These are phyloP conservation scores for Alternaria arborescens DNA, from an alignment of 2,329 filamentous ascomycete species.

Conservation along the genomic window DNA sequence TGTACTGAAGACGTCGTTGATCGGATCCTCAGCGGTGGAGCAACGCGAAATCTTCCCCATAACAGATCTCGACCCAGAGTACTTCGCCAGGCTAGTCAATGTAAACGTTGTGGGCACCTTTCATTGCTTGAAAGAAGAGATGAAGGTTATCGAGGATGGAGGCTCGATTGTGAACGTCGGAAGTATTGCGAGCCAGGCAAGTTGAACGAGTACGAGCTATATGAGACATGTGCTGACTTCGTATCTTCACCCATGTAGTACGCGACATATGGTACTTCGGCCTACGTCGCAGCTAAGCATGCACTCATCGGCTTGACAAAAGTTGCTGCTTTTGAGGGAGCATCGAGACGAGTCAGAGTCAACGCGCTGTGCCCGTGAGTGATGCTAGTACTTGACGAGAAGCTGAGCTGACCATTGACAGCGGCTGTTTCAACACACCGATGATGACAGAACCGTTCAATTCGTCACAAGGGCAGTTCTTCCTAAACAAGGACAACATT, in stretches of 20 bases:
- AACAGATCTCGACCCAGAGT: slow-evolving; percentile 24
- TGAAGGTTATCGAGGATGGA: slow-evolving; percentile 9
- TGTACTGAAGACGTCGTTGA: background rate
- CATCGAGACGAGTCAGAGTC: slow-evolving; percentile 31
- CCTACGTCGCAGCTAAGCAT: slow-evolving; percentile 50
- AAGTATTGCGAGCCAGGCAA: slow-evolving; percentile 11
- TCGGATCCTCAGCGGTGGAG: slow-evolving; percentile 1
- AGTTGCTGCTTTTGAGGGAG: slow-evolving; percentile 46
- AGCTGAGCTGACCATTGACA: background rate
- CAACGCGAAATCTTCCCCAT: slow-evolving; percentile 14
- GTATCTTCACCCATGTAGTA: background rate
- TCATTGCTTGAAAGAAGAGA: slow-evolving; percentile 39
- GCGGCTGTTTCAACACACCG: slow-evolving; percentile 5
- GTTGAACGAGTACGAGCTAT: background rate
- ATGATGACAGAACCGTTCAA: slow-evolving; percentile 9
- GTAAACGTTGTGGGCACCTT: slow-evolving; percentile 54
- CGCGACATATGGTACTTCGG: slow-evolving; percentile 52
- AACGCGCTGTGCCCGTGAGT: slow-evolving; percentile 22
- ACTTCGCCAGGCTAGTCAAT: slow-evolving; percentile 30
- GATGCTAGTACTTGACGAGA: background rate
- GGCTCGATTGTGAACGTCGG: slow-evolving; percentile 33
- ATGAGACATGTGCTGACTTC: background rate
- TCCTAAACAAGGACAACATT: slow-evolving; percentile 8
- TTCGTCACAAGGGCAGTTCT: background rate
- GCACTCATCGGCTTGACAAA: slow-evolving; percentile 51